A percentile compares a stretch with the other conserved stretches of the same genome.
These are phyloP conservation scores for Circinella minor DNA, from an alignment of 371 early-diverging fungal genomes.

Conservation along the genomic window DNA sequence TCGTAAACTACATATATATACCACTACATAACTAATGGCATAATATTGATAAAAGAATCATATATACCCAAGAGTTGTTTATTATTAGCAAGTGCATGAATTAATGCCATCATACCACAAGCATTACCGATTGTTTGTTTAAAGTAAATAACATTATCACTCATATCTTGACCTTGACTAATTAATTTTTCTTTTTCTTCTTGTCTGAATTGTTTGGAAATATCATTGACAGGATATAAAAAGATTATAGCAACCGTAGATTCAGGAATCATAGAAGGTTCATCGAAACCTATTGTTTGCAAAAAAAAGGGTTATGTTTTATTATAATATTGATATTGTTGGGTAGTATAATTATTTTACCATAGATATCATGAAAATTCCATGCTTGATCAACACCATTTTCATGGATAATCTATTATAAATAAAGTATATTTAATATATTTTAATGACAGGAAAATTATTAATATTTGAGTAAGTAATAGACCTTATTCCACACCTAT, in stretches of 20 bases:
- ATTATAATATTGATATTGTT: no score
- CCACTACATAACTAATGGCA: no score
- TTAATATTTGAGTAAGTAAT: no score
- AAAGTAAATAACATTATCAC: background rate
- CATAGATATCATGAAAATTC: background rate
- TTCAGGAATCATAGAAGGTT: background rate
- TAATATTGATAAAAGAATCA: background rate
- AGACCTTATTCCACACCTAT: slow-evolving; percentile 2
- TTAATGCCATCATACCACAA: slow-evolving; percentile 4
- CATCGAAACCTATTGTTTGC: background rate
- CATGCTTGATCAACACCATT: background rate
- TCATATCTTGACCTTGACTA: background rate
- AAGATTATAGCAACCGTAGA: background rate
- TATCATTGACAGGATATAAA: background rate
- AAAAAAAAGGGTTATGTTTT: background rate
- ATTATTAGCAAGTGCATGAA: background rate
- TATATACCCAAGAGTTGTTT: background rate
- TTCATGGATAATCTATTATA: background rate
- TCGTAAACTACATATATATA: no score
- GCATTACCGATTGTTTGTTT: background rate
- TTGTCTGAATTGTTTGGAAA: background rate
- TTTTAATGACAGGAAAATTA: no score
- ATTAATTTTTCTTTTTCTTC: background rate
- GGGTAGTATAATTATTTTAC: background rate
- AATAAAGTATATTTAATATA: no score